A percentile compares a stretch with the other conserved stretches of the same genome.
Conservation (phyloP, 306 rosid species). For the Acacia confusa region DNA sequence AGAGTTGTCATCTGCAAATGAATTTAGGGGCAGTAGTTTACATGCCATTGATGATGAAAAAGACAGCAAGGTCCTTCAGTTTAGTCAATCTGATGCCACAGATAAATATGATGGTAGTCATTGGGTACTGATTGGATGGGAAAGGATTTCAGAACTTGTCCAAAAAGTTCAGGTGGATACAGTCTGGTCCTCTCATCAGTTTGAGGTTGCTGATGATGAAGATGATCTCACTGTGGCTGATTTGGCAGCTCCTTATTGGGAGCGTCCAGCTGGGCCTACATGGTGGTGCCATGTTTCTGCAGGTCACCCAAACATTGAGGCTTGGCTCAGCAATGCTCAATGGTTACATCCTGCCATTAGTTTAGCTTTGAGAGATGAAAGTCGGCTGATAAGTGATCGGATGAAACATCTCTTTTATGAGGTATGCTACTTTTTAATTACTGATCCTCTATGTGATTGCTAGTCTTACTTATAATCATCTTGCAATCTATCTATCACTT, state of each 20-base stretch:
- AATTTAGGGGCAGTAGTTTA: conserved; percentile 15
- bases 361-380: conserved; percentile 87
- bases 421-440: conserved; percentile 43
- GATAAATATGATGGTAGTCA: conserved; percentile 50
- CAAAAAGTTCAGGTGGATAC: conserved; percentile 65
- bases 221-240: conserved; percentile 86
- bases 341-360: conserved; percentile 95
- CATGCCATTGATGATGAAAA: conserved; percentile 37
- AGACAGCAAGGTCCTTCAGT: conserved; percentile 31
- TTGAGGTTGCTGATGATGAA: conserved; percentile 55
- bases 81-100: conserved; percentile 35
- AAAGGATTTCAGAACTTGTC: conserved; percentile 76
- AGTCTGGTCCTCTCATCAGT: conserved; percentile 56
- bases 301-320: conserved; percentile 57
- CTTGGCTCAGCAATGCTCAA: conserved; percentile 83
- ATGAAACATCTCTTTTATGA: conserved; percentile 93
- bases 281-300: conserved; percentile 99
- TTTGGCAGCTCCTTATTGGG: conserved; percentile 92
- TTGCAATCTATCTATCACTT: not conserved
- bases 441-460: not conserved
- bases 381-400: conserved; percentile 74
- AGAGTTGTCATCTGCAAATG: conserved; percentile 38
- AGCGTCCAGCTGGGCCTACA: conserved; percentile 82
- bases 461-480: conserved; percentile 15
- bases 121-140: conserved; percentile 97